phyloP scores from a whole-genome alignment of 2,329 filamentous ascomycete genomes.

The Ceratocystis harringtonii region DNA sequence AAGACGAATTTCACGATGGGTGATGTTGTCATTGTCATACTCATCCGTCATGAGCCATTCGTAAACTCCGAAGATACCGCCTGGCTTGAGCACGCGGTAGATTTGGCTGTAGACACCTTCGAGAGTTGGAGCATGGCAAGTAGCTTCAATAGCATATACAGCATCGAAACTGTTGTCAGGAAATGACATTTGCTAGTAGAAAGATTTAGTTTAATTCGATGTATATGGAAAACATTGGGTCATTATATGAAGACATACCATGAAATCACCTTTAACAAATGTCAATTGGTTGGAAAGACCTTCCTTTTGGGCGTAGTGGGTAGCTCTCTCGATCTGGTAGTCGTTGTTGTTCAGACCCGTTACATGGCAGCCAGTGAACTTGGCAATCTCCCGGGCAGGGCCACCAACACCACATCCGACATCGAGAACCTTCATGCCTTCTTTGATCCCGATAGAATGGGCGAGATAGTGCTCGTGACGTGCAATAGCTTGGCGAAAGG shows the following conservation, averaged over 20 bases:
- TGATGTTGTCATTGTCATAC: conserved; percentile 77
- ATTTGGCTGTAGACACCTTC: conserved; percentile 91
- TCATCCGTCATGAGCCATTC: conserved; percentile 98
- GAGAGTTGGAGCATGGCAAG: conserved; percentile 80
- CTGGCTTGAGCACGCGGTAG: conserved; percentile 87
- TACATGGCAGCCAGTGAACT: conserved; percentile 81
- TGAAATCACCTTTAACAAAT: conserved; percentile 94
- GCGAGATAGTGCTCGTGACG: conserved; percentile 97
- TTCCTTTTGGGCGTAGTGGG: conserved; percentile 67
- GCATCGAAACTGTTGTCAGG: conserved; percentile 84
- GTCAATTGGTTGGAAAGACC: conserved; percentile 62
- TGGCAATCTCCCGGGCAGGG: conserved; percentile 87
- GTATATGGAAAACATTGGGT: not conserved
- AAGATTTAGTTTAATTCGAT: not conserved
- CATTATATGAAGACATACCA: conserved; percentile 35
- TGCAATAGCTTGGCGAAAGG: conserved; percentile 80
- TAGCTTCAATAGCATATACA: conserved; percentile 94
- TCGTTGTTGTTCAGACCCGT: conserved; percentile 97
- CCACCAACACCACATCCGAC: conserved; percentile 96
- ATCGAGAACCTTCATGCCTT: conserved; percentile 80
- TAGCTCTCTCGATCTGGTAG: conserved; percentile 95
- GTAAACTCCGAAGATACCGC: conserved; percentile 90
- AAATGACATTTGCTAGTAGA: conserved; percentile 72
- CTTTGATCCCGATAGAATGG: conserved; percentile 69
- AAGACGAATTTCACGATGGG: conserved; percentile 79